Conservation (phyloP, 371 early-diverging fungal species). For the Mucor indicus region DNA sequence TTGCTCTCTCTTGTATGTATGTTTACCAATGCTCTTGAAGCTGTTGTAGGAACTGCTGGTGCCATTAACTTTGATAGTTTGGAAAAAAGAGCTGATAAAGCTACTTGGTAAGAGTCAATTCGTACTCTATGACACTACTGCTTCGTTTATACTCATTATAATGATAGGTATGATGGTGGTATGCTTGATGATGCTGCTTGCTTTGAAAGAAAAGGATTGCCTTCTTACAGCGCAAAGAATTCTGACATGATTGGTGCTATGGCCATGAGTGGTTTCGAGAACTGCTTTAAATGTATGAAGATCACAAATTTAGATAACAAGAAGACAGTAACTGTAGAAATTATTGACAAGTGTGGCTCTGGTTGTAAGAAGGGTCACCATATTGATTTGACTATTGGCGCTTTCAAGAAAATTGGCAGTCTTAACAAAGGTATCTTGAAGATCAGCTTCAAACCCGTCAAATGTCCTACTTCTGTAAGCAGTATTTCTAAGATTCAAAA, state of each 20-base stretch:
- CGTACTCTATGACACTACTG: too few species aligned
- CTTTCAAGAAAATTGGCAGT: constrained; percentile 22
- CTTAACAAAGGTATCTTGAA: constrained; percentile 28
- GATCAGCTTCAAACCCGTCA: constrained; percentile 22
- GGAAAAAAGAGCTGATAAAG: background rate
- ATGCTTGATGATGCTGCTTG: constrained; percentile 34
- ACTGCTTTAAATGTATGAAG: constrained; percentile 33
- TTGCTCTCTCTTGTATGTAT: background rate
- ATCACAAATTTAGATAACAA: constrained; percentile 22
- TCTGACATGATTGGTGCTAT: constrained; percentile 34
- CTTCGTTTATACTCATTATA: background rate
- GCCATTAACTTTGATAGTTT: too few species aligned
- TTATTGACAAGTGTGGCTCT: constrained; percentile 35
- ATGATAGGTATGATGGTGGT: constrained; percentile 21
- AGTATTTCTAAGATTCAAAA: too few species aligned
- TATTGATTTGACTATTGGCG: constrained; percentile 34
- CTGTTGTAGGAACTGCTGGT: background rate
- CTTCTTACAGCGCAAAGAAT: constrained; percentile 16
- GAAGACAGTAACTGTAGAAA: constrained; percentile 16
- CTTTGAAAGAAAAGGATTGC: constrained; percentile 25
- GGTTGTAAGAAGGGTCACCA: constrained; percentile 23
- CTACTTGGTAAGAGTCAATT: background rate
- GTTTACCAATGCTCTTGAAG: background rate
- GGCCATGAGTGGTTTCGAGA: constrained; percentile 32
- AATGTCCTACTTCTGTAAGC: constrained; percentile 18